Evolutionary conservation across 331 rosid species (phyloP), one percentile per base, ranked within the genome.

Genomic region (Quercus tomentella): DNA sequence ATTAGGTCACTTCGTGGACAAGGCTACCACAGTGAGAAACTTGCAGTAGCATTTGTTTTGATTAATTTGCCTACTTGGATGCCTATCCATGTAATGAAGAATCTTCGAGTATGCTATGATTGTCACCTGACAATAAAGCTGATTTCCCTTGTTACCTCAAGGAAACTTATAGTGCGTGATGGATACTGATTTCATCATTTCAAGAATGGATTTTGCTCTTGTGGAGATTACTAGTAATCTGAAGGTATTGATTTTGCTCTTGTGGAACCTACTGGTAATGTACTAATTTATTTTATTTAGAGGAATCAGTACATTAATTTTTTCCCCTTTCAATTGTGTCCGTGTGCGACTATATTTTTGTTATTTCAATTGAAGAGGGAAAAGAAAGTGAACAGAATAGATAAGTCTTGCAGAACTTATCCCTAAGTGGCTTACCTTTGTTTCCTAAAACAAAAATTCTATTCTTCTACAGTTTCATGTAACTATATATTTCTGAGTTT

Each of bases 61-160:
- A 85, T 89, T 66, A 85, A 84, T 77, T 82, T 91, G 74, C 92
- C 87, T 35, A 57, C 88, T 81, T 91, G 89, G 91, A 91, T 85
- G 91, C 94, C 94, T 3, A 77, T 87, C 79, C 84, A 71, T 77
- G 90, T 93, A 57, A 84, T 89, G 91, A 89, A 89, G 82, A 93
- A 91, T 79, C 90, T 89, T 17, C 86, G 86, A 60, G 94, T 88
- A 28, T 89, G 88, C 86, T 66, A 81, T 74, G 89, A 83, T 85
- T 89, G 91, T 76, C 94, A 89, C 84, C 80, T 73, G 77, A 89
- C 80, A 76, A 84, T 88, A 68, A 86, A 84, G 88, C 76, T 88
- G 62, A 80, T 91, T 77, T 92, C 94, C 43, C 85, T 76, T 21
- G 87, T 82, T 78, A 84, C 90, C 78, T 82, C 86, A 76, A 85